These are phyloP conservation scores for Suzukiozyma palmioleophila DNA, from an alignment of 1,139 yeast species.

Conservation along the genomic window DNA sequence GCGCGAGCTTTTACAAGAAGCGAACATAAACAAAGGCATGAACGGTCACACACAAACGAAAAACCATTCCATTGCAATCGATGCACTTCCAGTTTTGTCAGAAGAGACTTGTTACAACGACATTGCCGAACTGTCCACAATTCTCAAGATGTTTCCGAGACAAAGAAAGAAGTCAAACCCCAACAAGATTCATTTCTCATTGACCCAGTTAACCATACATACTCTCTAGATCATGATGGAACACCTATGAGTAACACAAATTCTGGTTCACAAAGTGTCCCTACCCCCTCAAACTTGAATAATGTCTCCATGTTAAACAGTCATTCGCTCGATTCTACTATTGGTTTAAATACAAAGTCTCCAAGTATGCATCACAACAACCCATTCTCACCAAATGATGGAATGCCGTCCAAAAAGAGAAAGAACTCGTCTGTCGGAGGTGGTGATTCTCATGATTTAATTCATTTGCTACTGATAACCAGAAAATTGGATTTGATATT, in stretches of 20 bases:
- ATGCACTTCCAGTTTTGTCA: constrained; percentile 69
- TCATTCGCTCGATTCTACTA: no score
- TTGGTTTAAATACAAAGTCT: no score
- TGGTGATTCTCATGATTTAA: constrained; percentile 20
- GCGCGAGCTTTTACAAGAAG: constrained; percentile 77
- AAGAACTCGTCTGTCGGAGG: neutral
- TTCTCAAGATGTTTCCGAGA: constrained; percentile 12
- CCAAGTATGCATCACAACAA: neutral
- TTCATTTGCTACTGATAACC: constrained; percentile 33
- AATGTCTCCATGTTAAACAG: no score
- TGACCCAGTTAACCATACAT: no score
- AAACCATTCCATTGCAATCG: constrained; percentile 74
- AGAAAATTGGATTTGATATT: constrained; percentile 24
- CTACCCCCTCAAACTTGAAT: no score
- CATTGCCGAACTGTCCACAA: constrained; percentile 77
- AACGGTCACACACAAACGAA: constrained; percentile 78
- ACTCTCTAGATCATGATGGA: no score
- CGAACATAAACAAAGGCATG: constrained; percentile 81
- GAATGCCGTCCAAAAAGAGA: neutral
- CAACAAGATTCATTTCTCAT: constrained; percentile 2
- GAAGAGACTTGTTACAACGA: constrained; percentile 70
- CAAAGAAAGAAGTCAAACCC: neutral
- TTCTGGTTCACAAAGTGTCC: no score
- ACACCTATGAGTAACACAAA: no score
- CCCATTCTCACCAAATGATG: neutral